A percentile compares a stretch with the other conserved stretches of the same genome.
Evolutionary conservation across 75 land plant species (phyloP).

Genomic region (Chamaecyparis obtusa): DNA sequence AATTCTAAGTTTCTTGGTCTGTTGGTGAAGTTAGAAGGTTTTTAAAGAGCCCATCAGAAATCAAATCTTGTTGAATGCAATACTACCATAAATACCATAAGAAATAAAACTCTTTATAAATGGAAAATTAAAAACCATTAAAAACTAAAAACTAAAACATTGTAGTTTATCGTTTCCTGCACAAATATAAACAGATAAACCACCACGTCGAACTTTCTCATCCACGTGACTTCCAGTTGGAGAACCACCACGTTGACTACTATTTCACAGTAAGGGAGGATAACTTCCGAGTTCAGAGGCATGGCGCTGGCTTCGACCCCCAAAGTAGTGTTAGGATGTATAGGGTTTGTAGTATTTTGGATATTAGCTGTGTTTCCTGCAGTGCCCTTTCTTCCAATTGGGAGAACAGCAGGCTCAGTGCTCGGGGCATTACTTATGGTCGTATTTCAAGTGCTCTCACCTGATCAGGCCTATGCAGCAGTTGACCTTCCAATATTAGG

Average conservation of each 20-base stretch:
- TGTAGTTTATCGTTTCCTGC: too few species aligned
- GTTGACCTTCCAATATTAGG: constrained; percentile 75
- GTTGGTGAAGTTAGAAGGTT: too few species aligned
- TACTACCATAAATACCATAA: too few species aligned
- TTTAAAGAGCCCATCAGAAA: too few species aligned
- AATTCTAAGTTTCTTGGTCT: too few species aligned
- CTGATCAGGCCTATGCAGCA: constrained; percentile 51
- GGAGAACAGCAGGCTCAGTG: constrained; percentile 71
- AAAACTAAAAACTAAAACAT: too few species aligned
- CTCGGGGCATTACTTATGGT: constrained; percentile 67
- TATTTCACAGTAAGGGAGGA: not conserved
- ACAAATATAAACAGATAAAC: too few species aligned
- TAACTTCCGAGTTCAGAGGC: not conserved
- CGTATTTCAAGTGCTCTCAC: constrained; percentile 44
- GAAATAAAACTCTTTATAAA: too few species aligned
- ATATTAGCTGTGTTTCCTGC: constrained; percentile 57
- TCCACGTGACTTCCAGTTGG: too few species aligned
- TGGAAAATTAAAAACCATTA: too few species aligned
- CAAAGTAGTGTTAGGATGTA: constrained; percentile 49
- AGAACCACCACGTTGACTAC: not conserved
- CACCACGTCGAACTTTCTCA: too few species aligned
- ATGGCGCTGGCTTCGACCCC: constrained; percentile 57
- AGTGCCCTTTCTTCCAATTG: constrained; percentile 58
- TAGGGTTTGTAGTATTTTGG: constrained; percentile 60
- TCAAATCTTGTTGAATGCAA: too few species aligned